These are phyloP conservation scores for Scheffersomyces insectosa DNA, from an alignment of 1,139 yeast genomes.

Conservation along the genomic window DNA sequence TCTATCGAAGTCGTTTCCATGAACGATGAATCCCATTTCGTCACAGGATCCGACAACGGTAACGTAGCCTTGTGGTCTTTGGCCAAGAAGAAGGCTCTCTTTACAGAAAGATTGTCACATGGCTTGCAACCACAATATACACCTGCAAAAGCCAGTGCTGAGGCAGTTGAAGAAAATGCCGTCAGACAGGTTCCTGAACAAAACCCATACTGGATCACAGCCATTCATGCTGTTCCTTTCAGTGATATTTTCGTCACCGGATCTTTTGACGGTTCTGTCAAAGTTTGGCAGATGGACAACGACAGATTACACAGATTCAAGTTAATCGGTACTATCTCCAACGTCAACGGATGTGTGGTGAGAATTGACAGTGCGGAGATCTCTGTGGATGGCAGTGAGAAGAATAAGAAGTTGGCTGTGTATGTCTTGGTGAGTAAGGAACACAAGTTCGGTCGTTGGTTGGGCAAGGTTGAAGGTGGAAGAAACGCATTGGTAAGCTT, in stretches of 20 bases:
- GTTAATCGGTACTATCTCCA: slow-evolving; percentile 53
- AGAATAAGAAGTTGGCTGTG: slow-evolving; percentile 51
- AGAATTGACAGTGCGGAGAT: slow-evolving; percentile 66
- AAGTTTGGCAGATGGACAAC: slow-evolving; percentile 70
- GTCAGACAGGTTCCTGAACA: slow-evolving; percentile 59
- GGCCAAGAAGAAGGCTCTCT: slow-evolving; percentile 85
- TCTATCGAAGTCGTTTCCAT: slow-evolving; percentile 87
- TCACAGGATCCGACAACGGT: slow-evolving; percentile 96
- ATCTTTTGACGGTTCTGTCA: slow-evolving; percentile 77
- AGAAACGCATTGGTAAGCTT: slow-evolving; percentile 44
- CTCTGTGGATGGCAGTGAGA: slow-evolving; percentile 25
- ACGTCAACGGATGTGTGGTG: slow-evolving; percentile 73
- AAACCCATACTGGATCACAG: slow-evolving; percentile 84
- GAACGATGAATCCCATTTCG: slow-evolving; percentile 90
- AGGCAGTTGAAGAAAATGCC: slow-evolving; percentile 42
- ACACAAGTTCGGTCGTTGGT: slow-evolving; percentile 88
- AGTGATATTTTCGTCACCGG: slow-evolving; percentile 85
- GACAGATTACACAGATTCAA: slow-evolving; percentile 63
- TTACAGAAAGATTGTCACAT: slow-evolving; percentile 69
- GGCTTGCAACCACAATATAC: slow-evolving; percentile 62
- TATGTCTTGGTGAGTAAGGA: slow-evolving; percentile 77
- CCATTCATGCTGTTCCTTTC: slow-evolving; percentile 84
- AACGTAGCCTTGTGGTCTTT: slow-evolving; percentile 84
- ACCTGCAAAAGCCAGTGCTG: slow-evolving; percentile 67
- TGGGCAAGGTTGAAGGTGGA: slow-evolving; percentile 38